Conservation (phyloP, 352 stramenopile genomes). For the Phytophthora pisi region DNA sequence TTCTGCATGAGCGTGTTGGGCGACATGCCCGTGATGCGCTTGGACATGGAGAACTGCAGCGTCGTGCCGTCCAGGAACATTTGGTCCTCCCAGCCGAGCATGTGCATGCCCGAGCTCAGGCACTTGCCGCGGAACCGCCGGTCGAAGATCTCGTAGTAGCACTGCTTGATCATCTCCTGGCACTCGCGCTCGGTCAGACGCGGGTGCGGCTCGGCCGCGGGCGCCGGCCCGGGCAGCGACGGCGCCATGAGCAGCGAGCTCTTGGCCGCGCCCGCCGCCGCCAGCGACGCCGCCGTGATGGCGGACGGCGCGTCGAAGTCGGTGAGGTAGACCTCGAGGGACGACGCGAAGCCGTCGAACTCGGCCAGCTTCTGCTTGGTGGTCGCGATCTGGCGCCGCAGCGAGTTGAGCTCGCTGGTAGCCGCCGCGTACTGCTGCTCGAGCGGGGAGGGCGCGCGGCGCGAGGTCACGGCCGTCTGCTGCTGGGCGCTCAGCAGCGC, state of each 20-base stretch:
- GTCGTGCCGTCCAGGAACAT: conserved; percentile 56
- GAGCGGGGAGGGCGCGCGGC: conserved; percentile 19
- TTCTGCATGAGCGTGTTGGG: conserved; percentile 47
- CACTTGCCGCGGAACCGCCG: conserved; percentile 42
- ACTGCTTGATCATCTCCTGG: conserved; percentile 56
- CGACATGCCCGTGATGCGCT: conserved; percentile 36
- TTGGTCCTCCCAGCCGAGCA: conserved; percentile 57
- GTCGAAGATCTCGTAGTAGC: conserved; percentile 57
- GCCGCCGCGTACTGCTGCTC: conserved; percentile 39
- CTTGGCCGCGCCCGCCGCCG: conserved; percentile 11
- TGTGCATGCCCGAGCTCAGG: conserved; percentile 48
- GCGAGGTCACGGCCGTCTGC: conserved; percentile 22
- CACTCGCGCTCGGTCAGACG: conserved; percentile 38
- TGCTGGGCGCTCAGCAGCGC: conserved; percentile 32
- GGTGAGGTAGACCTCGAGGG: conserved; percentile 42
- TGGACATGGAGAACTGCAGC: conserved; percentile 53
- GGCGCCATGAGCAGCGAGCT: conserved; percentile 27
- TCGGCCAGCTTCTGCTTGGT: conserved; percentile 44
- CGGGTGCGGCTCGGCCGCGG: conserved; percentile 1
- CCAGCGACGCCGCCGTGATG: conserved; percentile 15
- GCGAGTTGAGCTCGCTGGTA: conserved; percentile 35
- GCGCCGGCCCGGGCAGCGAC: conserved; percentile 14
- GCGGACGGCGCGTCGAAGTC: conserved; percentile 34
- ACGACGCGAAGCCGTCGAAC: conserved; percentile 50
- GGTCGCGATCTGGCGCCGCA: conserved; percentile 41